Conservation (phyloP, 2,329 filamentous ascomycete genomes). For the Daldinia sp. region DNA sequence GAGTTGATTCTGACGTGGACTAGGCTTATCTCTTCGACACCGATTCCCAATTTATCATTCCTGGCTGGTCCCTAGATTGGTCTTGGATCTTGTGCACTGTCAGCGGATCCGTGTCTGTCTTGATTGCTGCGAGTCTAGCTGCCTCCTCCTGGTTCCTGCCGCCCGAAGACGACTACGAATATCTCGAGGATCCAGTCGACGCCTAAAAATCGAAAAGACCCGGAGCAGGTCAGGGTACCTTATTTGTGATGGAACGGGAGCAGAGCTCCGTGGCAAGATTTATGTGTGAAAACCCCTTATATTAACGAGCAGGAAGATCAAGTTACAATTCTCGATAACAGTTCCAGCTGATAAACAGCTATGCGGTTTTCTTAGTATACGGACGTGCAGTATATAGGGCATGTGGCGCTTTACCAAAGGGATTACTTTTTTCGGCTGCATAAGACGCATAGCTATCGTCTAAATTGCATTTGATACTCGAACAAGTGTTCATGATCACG, state of each 20-base stretch:
- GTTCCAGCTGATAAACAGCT: constrained; percentile 9
- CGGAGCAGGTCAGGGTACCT: background rate
- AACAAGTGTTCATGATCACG: constrained; percentile 13
- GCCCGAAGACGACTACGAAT: constrained; percentile 86
- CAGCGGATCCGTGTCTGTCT: constrained; percentile 61
- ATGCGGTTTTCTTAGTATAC: constrained; percentile 8
- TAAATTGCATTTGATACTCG: constrained; percentile 22
- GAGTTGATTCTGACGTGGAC: background rate
- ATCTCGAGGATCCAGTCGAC: constrained; percentile 64
- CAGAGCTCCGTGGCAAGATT: background rate
- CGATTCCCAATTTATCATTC: constrained; percentile 80
- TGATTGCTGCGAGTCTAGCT: constrained; percentile 66
- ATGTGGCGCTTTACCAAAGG: constrained; percentile 27
- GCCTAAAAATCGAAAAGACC: constrained; percentile 46
- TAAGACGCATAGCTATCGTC: constrained; percentile 27
- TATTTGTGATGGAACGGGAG: background rate
- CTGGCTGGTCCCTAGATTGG: constrained; percentile 81
- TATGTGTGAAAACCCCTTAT: background rate
- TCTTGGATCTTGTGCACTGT: constrained; percentile 77
- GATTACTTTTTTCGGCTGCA: constrained; percentile 26
- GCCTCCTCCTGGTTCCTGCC: constrained; percentile 75
- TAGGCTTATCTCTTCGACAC: constrained; percentile 86
- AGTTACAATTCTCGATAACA: constrained; percentile 7
- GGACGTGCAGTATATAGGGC: constrained; percentile 28
- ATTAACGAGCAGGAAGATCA: background rate